Evolutionary conservation across 257 asterid species (phyloP).

Genomic region (Solanum pimpinellifolium): DNA sequence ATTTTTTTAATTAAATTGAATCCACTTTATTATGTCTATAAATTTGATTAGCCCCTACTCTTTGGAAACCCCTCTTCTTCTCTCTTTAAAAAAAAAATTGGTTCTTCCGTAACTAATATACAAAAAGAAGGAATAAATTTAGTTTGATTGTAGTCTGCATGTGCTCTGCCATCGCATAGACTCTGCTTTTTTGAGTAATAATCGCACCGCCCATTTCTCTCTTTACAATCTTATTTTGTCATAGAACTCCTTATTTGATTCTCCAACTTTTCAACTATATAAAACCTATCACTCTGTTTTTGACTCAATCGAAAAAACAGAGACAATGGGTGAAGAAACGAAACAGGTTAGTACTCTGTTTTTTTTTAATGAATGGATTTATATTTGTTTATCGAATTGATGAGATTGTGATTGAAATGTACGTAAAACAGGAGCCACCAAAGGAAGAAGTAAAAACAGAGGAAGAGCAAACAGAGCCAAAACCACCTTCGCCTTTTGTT

Average conservation of each 20-base stretch:
- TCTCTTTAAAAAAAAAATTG: neutral
- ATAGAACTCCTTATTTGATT: constrained; percentile 21
- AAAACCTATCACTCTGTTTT: neutral
- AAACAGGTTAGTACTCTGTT: constrained; percentile 27
- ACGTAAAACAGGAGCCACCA: constrained; percentile 9
- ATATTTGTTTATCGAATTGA: neutral
- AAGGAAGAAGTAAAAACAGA: constrained; percentile 34
- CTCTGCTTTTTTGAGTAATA: constrained; percentile 30
- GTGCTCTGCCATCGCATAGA: constrained; percentile 64
- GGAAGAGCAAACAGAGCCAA: constrained; percentile 24
- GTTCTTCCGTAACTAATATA: neutral
- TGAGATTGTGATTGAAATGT: neutral
- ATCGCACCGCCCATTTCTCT: constrained; percentile 51
- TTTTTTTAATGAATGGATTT: neutral
- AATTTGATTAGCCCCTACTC: constrained; percentile 4
- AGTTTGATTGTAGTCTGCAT: constrained; percentile 29
- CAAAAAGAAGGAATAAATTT: neutral
- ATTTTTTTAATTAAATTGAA: neutral
- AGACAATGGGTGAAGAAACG: constrained; percentile 58
- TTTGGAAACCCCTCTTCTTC: neutral
- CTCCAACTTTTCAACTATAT: constrained; percentile 1
- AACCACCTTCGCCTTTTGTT: constrained; percentile 55
- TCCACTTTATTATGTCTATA: neutral
- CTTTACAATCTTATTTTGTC: constrained; percentile 11
- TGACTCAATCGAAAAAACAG: neutral